Evolutionary conservation across 2,329 filamentous ascomycete genomes (phyloP), one percentile per base, ranked within the genome.

Genomic region (Colletotrichum abscissum): DNA sequence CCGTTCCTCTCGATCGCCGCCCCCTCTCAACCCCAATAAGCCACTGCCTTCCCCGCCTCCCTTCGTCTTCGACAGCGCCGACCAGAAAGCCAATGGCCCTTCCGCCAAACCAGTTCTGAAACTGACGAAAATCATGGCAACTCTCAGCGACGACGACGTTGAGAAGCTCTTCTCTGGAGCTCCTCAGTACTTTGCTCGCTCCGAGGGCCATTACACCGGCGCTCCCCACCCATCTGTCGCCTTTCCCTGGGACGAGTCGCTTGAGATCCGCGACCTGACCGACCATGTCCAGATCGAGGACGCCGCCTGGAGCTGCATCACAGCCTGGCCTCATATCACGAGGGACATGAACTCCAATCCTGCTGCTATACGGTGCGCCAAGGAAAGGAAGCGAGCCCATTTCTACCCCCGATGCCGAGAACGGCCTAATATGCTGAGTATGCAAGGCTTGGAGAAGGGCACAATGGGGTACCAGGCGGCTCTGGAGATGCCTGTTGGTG

Each of bases 161-260:
- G 90, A 92, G 82, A 90, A 91, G 81, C 87, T 94, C 78, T 94
- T 94, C 84, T 93, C 92, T 30, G 92, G 92, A n/a, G 92, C 92
- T 56, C 92, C 92, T 75, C 92, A 93, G 79, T 94, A 92, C 84
- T 91, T 91, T 80, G 88, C 90, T 76, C 87, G 89, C 65, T 88
- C 86, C 71, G 88, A 90, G 76, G 88, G 89, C 52, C 88, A 91
- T 80, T 89, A 86, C 79, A 88, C 87, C 72, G 90, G 87, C 63
- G 88, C 90, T 49, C 89, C 89, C 26, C 88, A 90, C 76, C 91
- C 92, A 26, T 90, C 86, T 62, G 90, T 92, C 33, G 89, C 90
- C 49, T 94, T 91, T 78, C 92, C 92, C 1, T 93, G 91, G 88
- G 90, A 94, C 79, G 87, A 89, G 74, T 85, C 88, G 74, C 81